Evolutionary conservation across 225 moss, liverwort and hornwort genomes (phyloP), one percentile per base, ranked within the genome.

Genomic region (Marchantia polymorpha): DNA sequence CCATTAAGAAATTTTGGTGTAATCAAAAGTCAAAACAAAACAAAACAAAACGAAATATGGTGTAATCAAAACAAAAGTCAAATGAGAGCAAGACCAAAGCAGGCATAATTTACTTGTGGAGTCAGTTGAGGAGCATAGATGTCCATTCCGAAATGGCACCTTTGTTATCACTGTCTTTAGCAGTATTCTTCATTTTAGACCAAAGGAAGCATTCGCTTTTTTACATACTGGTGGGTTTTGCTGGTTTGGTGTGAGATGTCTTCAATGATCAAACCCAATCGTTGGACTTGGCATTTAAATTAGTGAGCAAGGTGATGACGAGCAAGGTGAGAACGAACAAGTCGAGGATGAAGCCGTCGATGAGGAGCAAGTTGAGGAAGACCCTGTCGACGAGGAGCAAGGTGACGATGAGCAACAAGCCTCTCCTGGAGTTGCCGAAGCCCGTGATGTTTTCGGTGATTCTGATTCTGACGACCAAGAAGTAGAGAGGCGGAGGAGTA

Each of bases 371-470:
- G 80, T 53, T 54, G 81, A 83, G 11, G 80, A 86, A 56, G 86
- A 86, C 59, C 86, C 73, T 30, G 82, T 76, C 65, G 83, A 83
- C n/a, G 83, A 83, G 47, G 86, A 83, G 61, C 81, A 73, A 70
- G 78, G 64, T 59, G 85, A 85, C 10, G 87, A 83, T 56, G 82
- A 85, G 65, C 84, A 83, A 66, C 87, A 85, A 81, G 85, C 71
- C 51, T 85, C 85, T 65, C 85, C 80, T 52, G 87, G 82, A 66
- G 90, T 91, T 75, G 88, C 94, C 48, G 89, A 90, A 84, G 93
- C 92, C 10, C 93, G 92, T 73, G 96, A 94, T 83, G 94, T 97
- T 60, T 97, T 97, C 83, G 96, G 96, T 50, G 96, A 94, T 56
- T 92, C 96, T 26, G 96, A 97, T 84, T 89, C 90, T 70, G 96